A percentile compares a stretch with the other conserved stretches of the same genome.
phyloP scores from a whole-genome alignment of 2,329 filamentous ascomycete genomes.

The Microsporum audouinii region DNA sequence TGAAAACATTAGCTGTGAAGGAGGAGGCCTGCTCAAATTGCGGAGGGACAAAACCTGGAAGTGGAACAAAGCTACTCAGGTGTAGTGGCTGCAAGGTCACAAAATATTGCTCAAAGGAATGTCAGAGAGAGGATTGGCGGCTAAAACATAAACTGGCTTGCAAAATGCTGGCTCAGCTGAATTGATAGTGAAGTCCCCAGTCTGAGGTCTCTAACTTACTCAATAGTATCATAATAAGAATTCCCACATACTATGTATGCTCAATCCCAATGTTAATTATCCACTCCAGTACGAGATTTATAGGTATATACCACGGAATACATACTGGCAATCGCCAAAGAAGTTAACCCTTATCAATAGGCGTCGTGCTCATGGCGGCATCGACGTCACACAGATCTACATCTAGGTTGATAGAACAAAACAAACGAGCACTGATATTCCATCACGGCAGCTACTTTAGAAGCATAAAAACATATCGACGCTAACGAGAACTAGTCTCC shows the following conservation, averaged over 20 bases:
- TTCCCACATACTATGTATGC: no score
- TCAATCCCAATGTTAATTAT: no score
- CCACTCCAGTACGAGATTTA: no score
- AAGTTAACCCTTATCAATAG: neutral
- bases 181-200: neutral
- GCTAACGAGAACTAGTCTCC: neutral
- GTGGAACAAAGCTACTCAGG: neutral
- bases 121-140: slow-evolving; percentile 6
- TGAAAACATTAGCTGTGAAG: neutral
- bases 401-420: neutral
- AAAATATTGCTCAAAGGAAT: slow-evolving; percentile 8
- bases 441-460: neutral
- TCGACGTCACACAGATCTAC: neutral
- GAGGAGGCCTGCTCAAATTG: slow-evolving; percentile 5
- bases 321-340: neutral
- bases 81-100: slow-evolving; percentile 7
- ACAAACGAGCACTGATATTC: neutral
- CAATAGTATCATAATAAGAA: neutral
- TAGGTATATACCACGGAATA: neutral
- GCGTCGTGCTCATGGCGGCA: neutral
- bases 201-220: neutral
- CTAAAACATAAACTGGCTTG: slow-evolving; percentile 3
- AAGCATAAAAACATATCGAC: neutral
- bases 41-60: neutral
- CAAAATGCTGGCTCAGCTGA: neutral